Conservation (phyloP, 73 alveolate species). For the Stentor coeruleus region DNA sequence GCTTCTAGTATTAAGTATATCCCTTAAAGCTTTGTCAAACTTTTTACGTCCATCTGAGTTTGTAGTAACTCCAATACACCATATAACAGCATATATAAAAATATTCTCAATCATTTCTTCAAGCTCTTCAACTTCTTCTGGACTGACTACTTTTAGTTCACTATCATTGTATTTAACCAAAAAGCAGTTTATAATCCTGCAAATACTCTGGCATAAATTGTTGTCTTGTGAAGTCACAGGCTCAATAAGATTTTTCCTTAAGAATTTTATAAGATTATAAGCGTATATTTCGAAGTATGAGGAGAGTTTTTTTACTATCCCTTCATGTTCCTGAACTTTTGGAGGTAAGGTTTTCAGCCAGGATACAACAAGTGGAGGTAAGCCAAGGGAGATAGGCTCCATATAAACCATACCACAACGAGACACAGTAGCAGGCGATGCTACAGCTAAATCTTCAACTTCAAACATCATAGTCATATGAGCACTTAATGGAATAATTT, state of each 20-base stretch:
- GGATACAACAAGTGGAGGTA: slow-evolving; percentile 75
- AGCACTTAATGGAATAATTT: slow-evolving; percentile 92
- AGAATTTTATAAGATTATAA: slow-evolving; percentile 65
- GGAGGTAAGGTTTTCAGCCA: slow-evolving; percentile 89
- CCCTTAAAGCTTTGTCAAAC: slow-evolving; percentile 77
- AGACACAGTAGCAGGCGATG: slow-evolving; percentile 99
- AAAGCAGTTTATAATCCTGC: slow-evolving; percentile 91
- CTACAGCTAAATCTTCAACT: slow-evolving; percentile 97
- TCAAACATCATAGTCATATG: slow-evolving; percentile 98
- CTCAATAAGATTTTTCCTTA: slow-evolving; percentile 68
- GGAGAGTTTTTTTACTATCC: slow-evolving; percentile 57
- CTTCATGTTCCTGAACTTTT: slow-evolving; percentile 63
- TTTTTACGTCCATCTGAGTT: slow-evolving; percentile 90
- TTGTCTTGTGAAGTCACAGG: slow-evolving; percentile 76
- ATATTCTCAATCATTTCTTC: slow-evolving; percentile 76
- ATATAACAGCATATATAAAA: slow-evolving; percentile 76
- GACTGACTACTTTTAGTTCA: slow-evolving; percentile 84
- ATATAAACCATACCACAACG: slow-evolving; percentile 99
- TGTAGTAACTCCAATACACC: slow-evolving; percentile 94
- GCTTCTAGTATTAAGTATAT: background rate
- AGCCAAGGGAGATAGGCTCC: slow-evolving; percentile 96
- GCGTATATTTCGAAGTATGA: slow-evolving; percentile 71
- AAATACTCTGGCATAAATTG: slow-evolving; percentile 64
- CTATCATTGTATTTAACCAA: slow-evolving; percentile 72
- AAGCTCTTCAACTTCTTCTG: slow-evolving; percentile 84